Percentiles rank a stretch among this genome's conserved stretches.
phyloP scores from a whole-genome alignment of 2,329 filamentous ascomycete species.

The Aspergillus latus region DNA sequence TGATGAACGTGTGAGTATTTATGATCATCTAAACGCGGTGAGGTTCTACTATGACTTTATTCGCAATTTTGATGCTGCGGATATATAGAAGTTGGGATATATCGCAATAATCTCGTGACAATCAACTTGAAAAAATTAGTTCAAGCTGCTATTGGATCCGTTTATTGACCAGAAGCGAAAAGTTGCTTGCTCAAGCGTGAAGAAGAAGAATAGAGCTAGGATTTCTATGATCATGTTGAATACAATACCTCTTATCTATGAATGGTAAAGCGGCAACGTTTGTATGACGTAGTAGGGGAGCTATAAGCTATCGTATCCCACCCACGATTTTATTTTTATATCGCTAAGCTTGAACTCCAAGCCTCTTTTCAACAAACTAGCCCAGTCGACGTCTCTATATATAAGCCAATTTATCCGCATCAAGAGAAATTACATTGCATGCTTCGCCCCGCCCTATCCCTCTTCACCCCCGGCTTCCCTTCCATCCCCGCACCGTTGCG shows the following conservation, averaged over 20 bases:
- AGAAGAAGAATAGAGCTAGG: too few relatives aligned
- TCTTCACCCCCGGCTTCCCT: conserved; percentile 14
- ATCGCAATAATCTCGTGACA: not conserved
- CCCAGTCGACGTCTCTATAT: not conserved
- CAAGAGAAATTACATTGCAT: conserved; percentile 22
- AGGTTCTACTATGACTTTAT: conserved; percentile 6
- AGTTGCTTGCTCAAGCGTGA: too few relatives aligned
- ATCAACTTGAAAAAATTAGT: not conserved
- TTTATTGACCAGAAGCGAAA: too few relatives aligned
- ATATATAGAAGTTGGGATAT: not conserved
- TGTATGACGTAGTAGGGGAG: not conserved
- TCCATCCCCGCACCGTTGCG: conserved; percentile 14
- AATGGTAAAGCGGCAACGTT: not conserved
- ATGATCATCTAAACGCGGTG: not conserved
- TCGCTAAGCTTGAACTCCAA: not conserved
- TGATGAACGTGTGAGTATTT: not conserved
- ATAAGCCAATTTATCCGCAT: too few relatives aligned
- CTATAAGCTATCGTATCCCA: not conserved
- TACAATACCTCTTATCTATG: not conserved
- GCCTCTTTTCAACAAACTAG: not conserved
- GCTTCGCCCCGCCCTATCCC: conserved; percentile 21
- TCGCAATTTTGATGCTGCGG: not conserved
- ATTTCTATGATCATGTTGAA: too few relatives aligned
- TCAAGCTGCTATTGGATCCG: not conserved
- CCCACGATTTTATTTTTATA: not conserved